Base-by-base conservation (phyloP, 2,329 filamentous ascomycete genomes). In the Fusarium hostae region DNA sequence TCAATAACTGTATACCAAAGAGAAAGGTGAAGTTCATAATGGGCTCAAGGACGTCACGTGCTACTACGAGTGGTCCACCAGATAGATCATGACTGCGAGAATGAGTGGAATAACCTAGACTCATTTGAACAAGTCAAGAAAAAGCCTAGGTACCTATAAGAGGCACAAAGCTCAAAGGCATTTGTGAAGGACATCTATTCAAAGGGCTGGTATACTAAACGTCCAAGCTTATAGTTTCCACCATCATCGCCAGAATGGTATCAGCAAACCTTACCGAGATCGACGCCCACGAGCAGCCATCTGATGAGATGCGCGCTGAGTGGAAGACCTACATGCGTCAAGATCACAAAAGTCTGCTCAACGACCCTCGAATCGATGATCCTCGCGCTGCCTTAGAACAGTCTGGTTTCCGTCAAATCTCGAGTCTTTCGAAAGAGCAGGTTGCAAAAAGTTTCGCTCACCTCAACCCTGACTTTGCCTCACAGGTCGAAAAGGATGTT, bases 211-310 rank as follows among this genome's bases (percentile, higher is more conserved):
- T 26, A 22, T 35, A 32, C 26, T 24, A 28, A 22, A 47, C 12
- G 24, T 6, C 5, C 24, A 37, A 24, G 10, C 32, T 18, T 26
- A 9, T 56, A 6, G 40, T 45, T 26, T 28, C 30, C 26, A 39
- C 22, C 26, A 43, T 18, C 32, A 56, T 40, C 45, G 54, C 47
- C 28, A 68, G 47, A 61, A 80, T 81, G 79, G 63, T 74, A 11
- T 52, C 75, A 9, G 60, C 67, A 44, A 73, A 68, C n/a, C 76
- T 78, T 47, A 64, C 71, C 11, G 84, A 86, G 24, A 84, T 95
- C 5, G 92, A 97, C 81, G 91, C 94, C 32, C 89, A 95, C 79
- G 90, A 94, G 80, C 90, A 91, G 75, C 93, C 94, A 3, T 93
- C 94, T 6, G 88, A 90, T 16, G 81, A 85, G 54, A 85, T 98